A percentile compares a stretch with the other conserved stretches of the same genome.
These are phyloP conservation scores for Penicillium bialowiezense DNA, from an alignment of 495 filamentous ascomycete species.

Conservation along the genomic window DNA sequence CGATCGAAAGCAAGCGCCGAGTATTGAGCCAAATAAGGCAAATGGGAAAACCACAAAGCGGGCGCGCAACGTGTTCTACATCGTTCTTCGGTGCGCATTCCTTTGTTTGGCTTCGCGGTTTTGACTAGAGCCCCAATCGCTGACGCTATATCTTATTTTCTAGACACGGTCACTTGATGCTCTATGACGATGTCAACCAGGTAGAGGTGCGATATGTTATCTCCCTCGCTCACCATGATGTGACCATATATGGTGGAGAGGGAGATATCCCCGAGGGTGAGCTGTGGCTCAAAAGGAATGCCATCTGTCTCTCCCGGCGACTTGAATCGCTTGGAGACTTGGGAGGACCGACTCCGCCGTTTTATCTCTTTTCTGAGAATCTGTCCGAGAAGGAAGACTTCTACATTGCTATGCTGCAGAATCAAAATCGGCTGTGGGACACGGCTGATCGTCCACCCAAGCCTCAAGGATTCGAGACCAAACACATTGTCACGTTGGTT, in stretches of 20 bases:
- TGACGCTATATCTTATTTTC: constrained; percentile 12
- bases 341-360: constrained; percentile 66
- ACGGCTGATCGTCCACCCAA: constrained; percentile 59
- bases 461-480: constrained; percentile 75
- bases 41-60: constrained; percentile 64
- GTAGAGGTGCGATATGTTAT: constrained; percentile 94
- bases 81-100: constrained; percentile 71
- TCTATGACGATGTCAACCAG: constrained; percentile 88
- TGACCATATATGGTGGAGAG: constrained; percentile 82
- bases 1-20: constrained; percentile 69
- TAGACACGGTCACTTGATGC: constrained; percentile 94
- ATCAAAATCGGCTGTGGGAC: constrained; percentile 66
- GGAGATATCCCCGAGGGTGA: constrained; percentile 84
- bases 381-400: constrained; percentile 97
- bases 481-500: constrained; percentile 81
- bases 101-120: neutral
- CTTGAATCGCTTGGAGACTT: constrained; percentile 58
- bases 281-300: constrained; percentile 92
- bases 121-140: constrained; percentile 1
- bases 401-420: constrained; percentile 87
- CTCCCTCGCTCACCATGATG: constrained; percentile 80
- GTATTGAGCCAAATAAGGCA: constrained; percentile 44
- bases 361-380: constrained; percentile 91
- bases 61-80: constrained; percentile 88
- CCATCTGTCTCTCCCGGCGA: constrained; percentile 77